These are phyloP conservation scores for Phytophthora hibernalis DNA, from an alignment of 352 stramenopile genomes.

Conservation along the genomic window DNA sequence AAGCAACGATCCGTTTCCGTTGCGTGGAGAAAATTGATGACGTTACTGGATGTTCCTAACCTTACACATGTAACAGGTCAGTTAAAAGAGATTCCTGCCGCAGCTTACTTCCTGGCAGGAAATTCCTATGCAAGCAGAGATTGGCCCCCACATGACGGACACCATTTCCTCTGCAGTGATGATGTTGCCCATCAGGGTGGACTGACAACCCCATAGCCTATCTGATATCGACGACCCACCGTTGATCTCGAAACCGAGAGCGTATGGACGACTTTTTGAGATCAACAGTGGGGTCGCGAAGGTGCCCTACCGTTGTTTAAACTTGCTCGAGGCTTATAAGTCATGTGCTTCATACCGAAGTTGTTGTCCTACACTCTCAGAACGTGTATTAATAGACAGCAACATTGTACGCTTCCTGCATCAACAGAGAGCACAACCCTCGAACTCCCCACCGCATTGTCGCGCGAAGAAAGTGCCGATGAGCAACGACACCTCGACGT, in stretches of 20 bases:
- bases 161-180: background rate
- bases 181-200: conserved; percentile 17
- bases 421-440: background rate
- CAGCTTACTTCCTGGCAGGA: background rate
- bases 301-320: too few species aligned
- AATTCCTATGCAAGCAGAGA: too few species aligned
- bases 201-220: conserved; percentile 4
- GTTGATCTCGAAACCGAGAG: too few species aligned
- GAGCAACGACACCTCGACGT: conserved; percentile 20
- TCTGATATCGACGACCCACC: background rate
- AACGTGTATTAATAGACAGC: background rate
- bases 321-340: too few species aligned
- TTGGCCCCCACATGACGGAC: background rate
- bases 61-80: too few species aligned
- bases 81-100: too few species aligned
- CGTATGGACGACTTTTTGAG: too few species aligned
- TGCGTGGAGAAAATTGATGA: too few species aligned
- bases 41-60: too few species aligned
- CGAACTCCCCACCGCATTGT: conserved; percentile 12
- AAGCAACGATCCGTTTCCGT: too few species aligned
- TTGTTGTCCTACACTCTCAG: background rate
- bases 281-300: too few species aligned
- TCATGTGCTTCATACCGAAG: background rate
- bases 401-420: background rate
- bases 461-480: conserved; percentile 27